These are phyloP conservation scores for Scopulariopsis brevicaulis DNA, from an alignment of 2,329 filamentous ascomycete species.

Conservation along the genomic window DNA sequence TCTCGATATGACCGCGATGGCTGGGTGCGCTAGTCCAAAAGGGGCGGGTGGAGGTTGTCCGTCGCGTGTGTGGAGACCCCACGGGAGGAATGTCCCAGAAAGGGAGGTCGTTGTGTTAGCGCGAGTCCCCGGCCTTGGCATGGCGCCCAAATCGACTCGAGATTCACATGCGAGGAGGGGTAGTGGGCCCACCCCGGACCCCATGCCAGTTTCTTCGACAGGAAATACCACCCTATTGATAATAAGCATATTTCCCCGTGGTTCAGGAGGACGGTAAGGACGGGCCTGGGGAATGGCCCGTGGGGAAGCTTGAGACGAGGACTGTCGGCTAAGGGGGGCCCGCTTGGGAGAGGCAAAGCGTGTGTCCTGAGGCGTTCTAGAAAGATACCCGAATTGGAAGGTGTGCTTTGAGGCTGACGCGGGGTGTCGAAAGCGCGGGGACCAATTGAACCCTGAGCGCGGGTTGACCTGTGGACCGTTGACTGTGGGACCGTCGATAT, in stretches of 20 bases:
- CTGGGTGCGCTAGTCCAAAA: not conserved
- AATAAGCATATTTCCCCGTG: not conserved
- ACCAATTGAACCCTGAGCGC: not conserved
- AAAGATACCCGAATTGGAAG: slow-evolving; percentile 1
- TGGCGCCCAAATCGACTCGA: not conserved
- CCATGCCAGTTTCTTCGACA: not conserved
- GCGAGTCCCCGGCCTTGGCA: not conserved
- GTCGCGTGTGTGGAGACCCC: not conserved
- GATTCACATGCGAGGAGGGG: not conserved
- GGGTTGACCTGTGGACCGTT: not conserved
- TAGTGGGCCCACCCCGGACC: not conserved
- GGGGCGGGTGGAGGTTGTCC: not conserved
- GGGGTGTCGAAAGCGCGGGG: too few species aligned
- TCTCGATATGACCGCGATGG: too few species aligned
- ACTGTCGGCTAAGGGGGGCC: not conserved
- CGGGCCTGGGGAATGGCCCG: not conserved
- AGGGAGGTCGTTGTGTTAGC: not conserved
- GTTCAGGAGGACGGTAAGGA: too few species aligned
- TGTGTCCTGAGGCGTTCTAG: not conserved
- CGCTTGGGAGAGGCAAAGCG: not conserved
- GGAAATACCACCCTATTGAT: not conserved
- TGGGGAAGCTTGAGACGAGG: not conserved
- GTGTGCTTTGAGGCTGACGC: not conserved
- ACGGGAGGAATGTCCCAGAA: not conserved
- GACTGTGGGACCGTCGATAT: not conserved